These are phyloP conservation scores for Spathaspora girioi DNA, from an alignment of 805 yeast species.

Conservation along the genomic window DNA sequence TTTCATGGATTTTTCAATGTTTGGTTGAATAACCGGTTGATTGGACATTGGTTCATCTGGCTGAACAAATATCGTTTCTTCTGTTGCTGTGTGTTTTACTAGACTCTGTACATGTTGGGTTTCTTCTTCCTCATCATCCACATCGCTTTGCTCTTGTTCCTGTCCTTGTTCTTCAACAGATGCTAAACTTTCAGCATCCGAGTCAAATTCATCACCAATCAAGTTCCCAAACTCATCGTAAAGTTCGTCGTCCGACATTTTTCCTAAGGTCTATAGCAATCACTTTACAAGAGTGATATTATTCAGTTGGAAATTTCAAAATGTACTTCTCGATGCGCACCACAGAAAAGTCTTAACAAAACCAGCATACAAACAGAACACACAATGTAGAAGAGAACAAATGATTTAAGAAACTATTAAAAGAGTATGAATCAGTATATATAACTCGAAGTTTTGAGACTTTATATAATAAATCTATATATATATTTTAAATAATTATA, in stretches of 20 bases:
- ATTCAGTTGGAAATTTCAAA: not conserved
- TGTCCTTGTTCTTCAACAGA: not conserved
- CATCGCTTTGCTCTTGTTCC: constrained; percentile 4
- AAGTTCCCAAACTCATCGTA: constrained; percentile 83
- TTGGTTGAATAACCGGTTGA: constrained; percentile 20
- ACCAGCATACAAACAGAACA: not conserved
- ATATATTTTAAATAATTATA: not conserved
- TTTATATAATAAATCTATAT: too few relatives aligned
- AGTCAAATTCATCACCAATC: constrained; percentile 49
- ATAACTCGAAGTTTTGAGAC: too few relatives aligned
- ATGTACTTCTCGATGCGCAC: not conserved
- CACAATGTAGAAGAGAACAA: not conserved
- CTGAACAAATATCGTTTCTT: constrained; percentile 2
- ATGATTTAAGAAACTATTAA: too few relatives aligned
- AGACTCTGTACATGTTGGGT: not conserved
- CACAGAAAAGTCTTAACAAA: not conserved
- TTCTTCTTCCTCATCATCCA: constrained; percentile 3
- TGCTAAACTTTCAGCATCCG: constrained; percentile 38
- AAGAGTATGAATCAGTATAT: too few relatives aligned
- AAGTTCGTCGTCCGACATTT: constrained; percentile 50
- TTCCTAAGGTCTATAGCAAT: not conserved
- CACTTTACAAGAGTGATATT: not conserved
- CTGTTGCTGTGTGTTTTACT: not conserved
- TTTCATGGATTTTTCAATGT: constrained; percentile 23
- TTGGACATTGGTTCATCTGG: constrained; percentile 17